These are phyloP conservation scores for Wickerhamomyces rabaulensis DNA, from an alignment of 805 yeast genomes.

Conservation along the genomic window DNA sequence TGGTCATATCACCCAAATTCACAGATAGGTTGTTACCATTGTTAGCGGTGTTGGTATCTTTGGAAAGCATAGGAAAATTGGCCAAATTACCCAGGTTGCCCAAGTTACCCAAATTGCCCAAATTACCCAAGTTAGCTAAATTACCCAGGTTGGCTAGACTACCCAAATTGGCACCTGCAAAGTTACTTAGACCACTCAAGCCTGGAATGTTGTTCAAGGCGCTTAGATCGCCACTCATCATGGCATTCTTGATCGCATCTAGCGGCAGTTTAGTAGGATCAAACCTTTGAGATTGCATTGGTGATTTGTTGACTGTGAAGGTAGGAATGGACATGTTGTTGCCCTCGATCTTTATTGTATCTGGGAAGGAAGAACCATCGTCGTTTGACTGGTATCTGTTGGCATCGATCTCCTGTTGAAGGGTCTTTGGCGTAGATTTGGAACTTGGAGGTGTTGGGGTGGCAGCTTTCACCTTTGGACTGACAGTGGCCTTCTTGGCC, in stretches of 20 bases:
- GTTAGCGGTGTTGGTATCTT: neutral
- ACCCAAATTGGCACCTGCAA: neutral
- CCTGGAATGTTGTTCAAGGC: constrained; percentile 7
- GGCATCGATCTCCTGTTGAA: neutral
- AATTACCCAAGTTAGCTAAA: neutral
- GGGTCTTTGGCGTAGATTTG: neutral
- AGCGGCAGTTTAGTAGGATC: neutral
- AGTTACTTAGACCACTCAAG: neutral
- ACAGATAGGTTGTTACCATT: constrained; percentile 12
- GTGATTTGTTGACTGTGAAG: constrained; percentile 4
- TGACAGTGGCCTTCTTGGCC: neutral
- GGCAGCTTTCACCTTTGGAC: neutral
- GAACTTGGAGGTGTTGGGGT: neutral
- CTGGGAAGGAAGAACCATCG: neutral
- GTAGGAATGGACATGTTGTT: constrained; percentile 5
- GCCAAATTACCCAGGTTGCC: neutral
- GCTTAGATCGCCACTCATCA: constrained; percentile 6
- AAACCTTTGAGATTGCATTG: neutral
- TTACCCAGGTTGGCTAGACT: neutral
- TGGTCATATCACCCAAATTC: constrained; percentile 21
- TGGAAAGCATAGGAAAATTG: constrained; percentile 4
- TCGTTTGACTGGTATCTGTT: neutral
- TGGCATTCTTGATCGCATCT: constrained; percentile 5
- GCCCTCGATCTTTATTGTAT: constrained; percentile 1
- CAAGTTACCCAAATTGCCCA: neutral